phyloP scores from a whole-genome alignment of 306 rosid species.

The Casuarina cunninghamiana region DNA sequence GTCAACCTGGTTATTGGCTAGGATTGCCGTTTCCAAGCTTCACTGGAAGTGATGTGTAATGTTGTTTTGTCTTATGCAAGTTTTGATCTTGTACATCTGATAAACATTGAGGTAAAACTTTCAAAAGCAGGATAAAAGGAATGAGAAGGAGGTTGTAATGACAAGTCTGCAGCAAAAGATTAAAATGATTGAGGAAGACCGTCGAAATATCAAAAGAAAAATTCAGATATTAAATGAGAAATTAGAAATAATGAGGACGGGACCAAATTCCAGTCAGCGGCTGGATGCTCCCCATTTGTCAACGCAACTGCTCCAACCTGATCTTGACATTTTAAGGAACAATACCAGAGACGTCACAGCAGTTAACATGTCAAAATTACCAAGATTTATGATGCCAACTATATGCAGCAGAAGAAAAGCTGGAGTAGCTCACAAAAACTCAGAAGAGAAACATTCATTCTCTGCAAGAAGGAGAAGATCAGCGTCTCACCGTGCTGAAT shows the following conservation, averaged over 20 bases:
- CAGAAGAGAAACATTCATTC: constrained; percentile 19
- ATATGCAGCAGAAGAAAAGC: constrained; percentile 34
- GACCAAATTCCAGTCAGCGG: constrained; percentile 19
- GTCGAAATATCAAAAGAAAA: constrained; percentile 26
- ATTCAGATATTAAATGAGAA: constrained; percentile 30
- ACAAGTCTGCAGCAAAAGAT: constrained; percentile 30
- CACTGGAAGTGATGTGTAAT: constrained; percentile 10
- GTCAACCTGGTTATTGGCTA: constrained; percentile 18
- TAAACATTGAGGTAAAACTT: neutral
- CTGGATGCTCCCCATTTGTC: constrained; percentile 21
- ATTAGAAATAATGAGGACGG: constrained; percentile 19
- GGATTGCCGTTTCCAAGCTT: neutral
- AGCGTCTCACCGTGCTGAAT: constrained; percentile 29
- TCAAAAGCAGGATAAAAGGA: constrained; percentile 33
- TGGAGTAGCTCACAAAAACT: constrained; percentile 18
- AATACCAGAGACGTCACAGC: constrained; percentile 5
- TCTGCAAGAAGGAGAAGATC: constrained; percentile 32
- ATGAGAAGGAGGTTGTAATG: constrained; percentile 29
- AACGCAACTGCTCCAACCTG: constrained; percentile 1
- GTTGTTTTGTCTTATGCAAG: neutral
- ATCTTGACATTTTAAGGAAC: constrained; percentile 10
- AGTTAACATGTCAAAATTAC: constrained; percentile 22
- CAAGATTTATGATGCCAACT: constrained; percentile 47
- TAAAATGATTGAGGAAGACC: constrained; percentile 34
- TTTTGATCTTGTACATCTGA: neutral